Evolutionary conservation across 73 alveolate species (phyloP), one percentile per base, ranked within the genome.

Genomic region (Paramecium bursaria): DNA sequence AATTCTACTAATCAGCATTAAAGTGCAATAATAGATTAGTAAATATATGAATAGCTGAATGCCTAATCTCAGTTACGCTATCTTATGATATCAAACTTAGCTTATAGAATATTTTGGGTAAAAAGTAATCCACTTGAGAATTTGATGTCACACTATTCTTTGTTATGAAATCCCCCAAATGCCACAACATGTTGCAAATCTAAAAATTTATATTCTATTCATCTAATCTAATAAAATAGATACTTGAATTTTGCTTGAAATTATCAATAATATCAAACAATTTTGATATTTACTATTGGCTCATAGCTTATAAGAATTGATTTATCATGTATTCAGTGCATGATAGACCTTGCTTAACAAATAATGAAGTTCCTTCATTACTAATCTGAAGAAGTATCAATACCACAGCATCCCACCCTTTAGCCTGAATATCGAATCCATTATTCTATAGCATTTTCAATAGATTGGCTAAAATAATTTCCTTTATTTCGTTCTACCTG

Each of bases 161-260:
- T 11, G 82, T 67, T 1, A 67, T 67, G 13, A 35, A 67, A 42
- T 67, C 82, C 22, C 82, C 82, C 7, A 67, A 23, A 67, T 67
- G 82, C 82, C 82, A 67, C 3, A 67, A 27, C 82, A 67, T 67
- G 21, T 67, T 67, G 22, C 82, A 67, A 4, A 67, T 67, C 44
- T 67, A 42, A 42, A 67, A 67, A 67, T 67, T 67, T 21, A 67
- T 67, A 67, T 67, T 67, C 44, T 67, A 15, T 10, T 67, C 82
- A 67, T 67, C 76, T 57, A 57, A 27, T 30, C 27, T 26, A 10
- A 57, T 21, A 27, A 55, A 13, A 13, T 5, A 11, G 14, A 57
- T 57, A 57, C 76, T 67, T 67, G 82, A 67, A 39, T 67, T 67
- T 4, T 42, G 44, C 44, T 67, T 67, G n/a, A 67, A 67, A 67